These are phyloP conservation scores for Capsicum baccatum DNA, from an alignment of 257 asterid genomes.

Conservation along the genomic window DNA sequence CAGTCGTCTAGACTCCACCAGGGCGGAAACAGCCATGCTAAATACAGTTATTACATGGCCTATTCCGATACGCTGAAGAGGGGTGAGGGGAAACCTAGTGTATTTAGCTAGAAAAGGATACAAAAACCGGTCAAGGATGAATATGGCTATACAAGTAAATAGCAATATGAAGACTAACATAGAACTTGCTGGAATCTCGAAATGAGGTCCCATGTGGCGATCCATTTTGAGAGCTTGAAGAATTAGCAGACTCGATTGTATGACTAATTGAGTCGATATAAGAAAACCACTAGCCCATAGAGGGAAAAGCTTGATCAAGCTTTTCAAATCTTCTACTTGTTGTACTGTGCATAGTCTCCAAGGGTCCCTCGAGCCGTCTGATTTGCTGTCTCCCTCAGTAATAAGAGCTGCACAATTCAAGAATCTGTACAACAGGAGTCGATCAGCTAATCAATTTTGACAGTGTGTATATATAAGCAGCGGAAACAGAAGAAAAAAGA, in stretches of 20 bases:
- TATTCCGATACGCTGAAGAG: conserved; percentile 63
- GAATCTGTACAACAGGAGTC: conserved; percentile 42
- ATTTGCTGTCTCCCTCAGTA: conserved; percentile 42
- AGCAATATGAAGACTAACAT: conserved; percentile 55
- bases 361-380: conserved; percentile 36
- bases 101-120: conserved; percentile 56
- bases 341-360: conserved; percentile 60
- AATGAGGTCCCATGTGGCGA: conserved; percentile 50
- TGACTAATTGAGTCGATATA: conserved; percentile 63
- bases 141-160: conserved; percentile 55
- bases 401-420: conserved; percentile 66
- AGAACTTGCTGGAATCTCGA: conserved; percentile 72
- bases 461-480: not conserved
- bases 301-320: conserved; percentile 60
- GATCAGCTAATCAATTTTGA: not conserved
- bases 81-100: conserved; percentile 48
- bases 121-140: conserved; percentile 51
- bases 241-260: conserved; percentile 57
- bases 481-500: conserved; percentile 36
- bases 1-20: conserved; percentile 49
- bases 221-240: conserved; percentile 79
- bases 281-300: conserved; percentile 73
- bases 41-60: conserved; percentile 52
- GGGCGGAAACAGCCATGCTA: conserved; percentile 58
- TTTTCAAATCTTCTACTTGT: conserved; percentile 69